These are phyloP conservation scores for Hanseniaspora lachancei DNA, from an alignment of 805 yeast genomes.

Conservation along the genomic window DNA sequence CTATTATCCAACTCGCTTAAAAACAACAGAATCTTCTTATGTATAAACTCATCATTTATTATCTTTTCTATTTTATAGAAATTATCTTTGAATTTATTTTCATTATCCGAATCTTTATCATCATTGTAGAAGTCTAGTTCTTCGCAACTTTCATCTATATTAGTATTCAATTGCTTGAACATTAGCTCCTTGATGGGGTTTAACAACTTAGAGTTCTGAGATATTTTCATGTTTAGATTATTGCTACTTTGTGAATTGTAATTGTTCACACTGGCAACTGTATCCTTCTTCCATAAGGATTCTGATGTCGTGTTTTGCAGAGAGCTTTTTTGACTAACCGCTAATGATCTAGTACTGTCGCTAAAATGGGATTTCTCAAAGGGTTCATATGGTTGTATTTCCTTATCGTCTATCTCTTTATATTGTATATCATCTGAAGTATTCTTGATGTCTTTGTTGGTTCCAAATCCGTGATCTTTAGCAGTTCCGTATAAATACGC, in stretches of 20 bases:
- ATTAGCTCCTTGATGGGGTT: constrained; percentile 3
- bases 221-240: neutral
- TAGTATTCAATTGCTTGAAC: neutral
- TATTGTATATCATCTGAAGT: neutral
- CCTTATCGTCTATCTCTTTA: neutral
- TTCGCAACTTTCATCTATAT: neutral
- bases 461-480: constrained; percentile 11
- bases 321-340: neutral
- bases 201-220: neutral
- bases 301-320: neutral
- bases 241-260: neutral
- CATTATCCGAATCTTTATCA: neutral
- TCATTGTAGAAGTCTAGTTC: neutral
- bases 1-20: neutral
- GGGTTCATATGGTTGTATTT: neutral
- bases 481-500: constrained; percentile 2
- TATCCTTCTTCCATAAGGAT: neutral
- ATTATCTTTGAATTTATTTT: neutral
- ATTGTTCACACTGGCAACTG: neutral
- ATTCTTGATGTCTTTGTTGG: neutral
- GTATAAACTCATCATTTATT: constrained; percentile 1
- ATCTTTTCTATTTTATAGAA: neutral
- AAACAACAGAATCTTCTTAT: neutral
- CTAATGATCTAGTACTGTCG: neutral
- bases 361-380: neutral